Conservation (phyloP, 2,329 filamentous ascomycete species). For the Escovopsis sp. region DNA sequence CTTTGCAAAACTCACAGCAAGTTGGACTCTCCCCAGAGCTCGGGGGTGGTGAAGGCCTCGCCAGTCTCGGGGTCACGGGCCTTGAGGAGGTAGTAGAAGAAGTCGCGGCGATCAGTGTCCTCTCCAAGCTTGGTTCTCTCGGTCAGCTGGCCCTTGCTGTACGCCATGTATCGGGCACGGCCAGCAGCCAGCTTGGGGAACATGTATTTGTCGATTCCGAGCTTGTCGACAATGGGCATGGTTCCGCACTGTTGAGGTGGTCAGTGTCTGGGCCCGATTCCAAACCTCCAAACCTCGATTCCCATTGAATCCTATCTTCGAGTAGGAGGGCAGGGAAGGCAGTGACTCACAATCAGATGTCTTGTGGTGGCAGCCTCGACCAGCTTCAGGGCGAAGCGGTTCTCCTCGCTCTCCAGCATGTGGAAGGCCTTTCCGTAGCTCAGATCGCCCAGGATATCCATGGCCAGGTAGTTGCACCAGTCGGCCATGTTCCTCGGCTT, state of each 20-base stretch:
- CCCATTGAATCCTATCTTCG: too few relatives aligned
- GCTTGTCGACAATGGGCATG: constrained; percentile 52
- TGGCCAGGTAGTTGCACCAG: constrained; percentile 47
- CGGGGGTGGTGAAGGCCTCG: constrained; percentile 46
- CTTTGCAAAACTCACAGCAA: constrained; percentile 33
- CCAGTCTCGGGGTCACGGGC: constrained; percentile 59
- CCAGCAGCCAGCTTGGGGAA: constrained; percentile 53
- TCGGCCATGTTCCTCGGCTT: constrained; percentile 45
- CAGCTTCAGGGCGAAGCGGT: constrained; percentile 51
- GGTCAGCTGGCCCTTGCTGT: constrained; percentile 51
- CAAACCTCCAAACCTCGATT: not conserved
- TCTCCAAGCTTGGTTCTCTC: constrained; percentile 53
- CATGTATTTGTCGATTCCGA: constrained; percentile 51
- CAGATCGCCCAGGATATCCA: constrained; percentile 47
- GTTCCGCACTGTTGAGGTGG: constrained; percentile 43
- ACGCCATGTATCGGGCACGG: constrained; percentile 55
- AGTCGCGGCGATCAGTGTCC: constrained; percentile 54
- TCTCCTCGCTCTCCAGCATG: constrained; percentile 44
- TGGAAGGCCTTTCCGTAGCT: constrained; percentile 49
- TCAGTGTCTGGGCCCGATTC: constrained; percentile 6
- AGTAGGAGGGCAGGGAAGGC: too few relatives aligned
- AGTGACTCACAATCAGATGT: constrained; percentile 48
- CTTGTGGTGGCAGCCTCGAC: constrained; percentile 54
- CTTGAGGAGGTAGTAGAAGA: constrained; percentile 62
- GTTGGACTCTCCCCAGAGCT: constrained; percentile 59